Evolutionary conservation across 768 basidiomycete species (phyloP).

Genomic region (Pisolithus albus): DNA sequence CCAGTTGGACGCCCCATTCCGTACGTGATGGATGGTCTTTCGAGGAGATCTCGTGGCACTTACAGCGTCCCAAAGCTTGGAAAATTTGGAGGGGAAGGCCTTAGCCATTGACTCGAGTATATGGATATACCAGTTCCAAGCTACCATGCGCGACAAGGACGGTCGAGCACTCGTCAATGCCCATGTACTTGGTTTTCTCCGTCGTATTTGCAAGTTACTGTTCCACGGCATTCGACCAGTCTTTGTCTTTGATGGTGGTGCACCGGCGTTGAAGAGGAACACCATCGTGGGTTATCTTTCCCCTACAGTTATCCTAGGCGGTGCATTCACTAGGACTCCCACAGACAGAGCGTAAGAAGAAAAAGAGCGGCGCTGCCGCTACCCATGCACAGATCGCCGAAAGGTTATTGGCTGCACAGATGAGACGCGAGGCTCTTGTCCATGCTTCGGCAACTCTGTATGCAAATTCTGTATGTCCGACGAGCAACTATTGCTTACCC

Average conservation of each 20-base stretch:
- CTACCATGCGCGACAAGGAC: constrained; percentile 97
- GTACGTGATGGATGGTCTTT: constrained; percentile 38
- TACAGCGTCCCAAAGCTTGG: constrained; percentile 51
- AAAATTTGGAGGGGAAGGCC: constrained; percentile 90
- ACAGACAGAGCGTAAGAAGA: constrained; percentile 80
- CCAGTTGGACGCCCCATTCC: constrained; percentile 94
- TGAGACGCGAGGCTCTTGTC: constrained; percentile 82
- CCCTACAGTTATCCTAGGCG: no score
- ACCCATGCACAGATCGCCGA: constrained; percentile 87
- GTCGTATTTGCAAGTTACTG: constrained; percentile 88
- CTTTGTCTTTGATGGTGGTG: constrained; percentile 98
- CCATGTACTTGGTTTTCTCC: constrained; percentile 84
- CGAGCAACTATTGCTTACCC: not conserved
- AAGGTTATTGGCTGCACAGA: constrained; percentile 84
- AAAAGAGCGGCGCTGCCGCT: constrained; percentile 84
- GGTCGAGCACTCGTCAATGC: constrained; percentile 87
- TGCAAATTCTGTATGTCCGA: constrained; percentile 13
- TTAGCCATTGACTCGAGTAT: constrained; percentile 99
- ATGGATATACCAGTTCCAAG: constrained; percentile 99
- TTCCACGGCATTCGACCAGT: constrained; percentile 98
- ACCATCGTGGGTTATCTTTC: constrained; percentile 63
- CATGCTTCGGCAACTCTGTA: constrained; percentile 44
- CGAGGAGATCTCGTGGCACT: not conserved
- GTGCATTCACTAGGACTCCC: constrained; percentile 4
- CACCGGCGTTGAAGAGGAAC: constrained; percentile 79